A percentile compares a stretch with the other conserved stretches of the same genome.
These are phyloP conservation scores for Alternaria rosae DNA, from an alignment of 2,329 filamentous ascomycete species.

Conservation along the genomic window DNA sequence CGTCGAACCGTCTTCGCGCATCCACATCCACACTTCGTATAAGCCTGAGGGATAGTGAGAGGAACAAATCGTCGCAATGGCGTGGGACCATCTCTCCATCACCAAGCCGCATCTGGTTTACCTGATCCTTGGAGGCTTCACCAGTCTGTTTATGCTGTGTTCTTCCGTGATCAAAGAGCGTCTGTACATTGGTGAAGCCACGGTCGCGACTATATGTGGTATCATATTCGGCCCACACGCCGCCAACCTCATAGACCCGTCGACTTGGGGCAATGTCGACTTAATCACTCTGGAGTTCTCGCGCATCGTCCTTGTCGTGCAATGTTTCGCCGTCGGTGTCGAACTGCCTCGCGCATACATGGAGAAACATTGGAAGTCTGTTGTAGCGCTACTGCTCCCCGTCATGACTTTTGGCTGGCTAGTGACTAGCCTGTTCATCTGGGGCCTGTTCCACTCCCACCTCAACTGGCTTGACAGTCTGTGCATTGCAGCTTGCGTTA, in stretches of 20 bases:
- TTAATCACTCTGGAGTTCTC: conserved; percentile 90
- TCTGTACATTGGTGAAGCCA: conserved; percentile 98
- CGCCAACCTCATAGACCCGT: conserved; percentile 79
- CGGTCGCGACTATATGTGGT: conserved; percentile 86
- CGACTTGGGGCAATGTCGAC: conserved; percentile 80
- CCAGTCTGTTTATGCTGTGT: conserved; percentile 96
- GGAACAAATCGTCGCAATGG: conserved; percentile 61
- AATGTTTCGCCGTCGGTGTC: conserved; percentile 91
- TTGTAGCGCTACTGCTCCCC: conserved; percentile 84
- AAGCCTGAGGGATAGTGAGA: conserved; percentile 9
- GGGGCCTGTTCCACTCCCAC: conserved; percentile 79
- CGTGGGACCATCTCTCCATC: conserved; percentile 81
- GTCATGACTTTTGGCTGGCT: conserved; percentile 99
- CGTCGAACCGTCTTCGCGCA: neutral
- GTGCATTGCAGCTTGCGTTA: conserved; percentile 88
- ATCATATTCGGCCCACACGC: conserved; percentile 89
- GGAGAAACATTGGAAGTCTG: conserved; percentile 96
- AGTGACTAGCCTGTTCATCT: conserved; percentile 90
- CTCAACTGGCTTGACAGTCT: conserved; percentile 91
- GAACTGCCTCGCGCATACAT: conserved; percentile 94
- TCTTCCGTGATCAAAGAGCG: conserved; percentile 98
- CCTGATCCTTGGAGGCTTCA: conserved; percentile 97
- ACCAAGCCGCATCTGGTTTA: conserved; percentile 98
- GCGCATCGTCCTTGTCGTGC: conserved; percentile 86
- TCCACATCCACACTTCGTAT: conserved; percentile 1